These are phyloP conservation scores for Pseudocercospora fuligena DNA, from an alignment of 2,329 filamentous ascomycete genomes.

Conservation along the genomic window DNA sequence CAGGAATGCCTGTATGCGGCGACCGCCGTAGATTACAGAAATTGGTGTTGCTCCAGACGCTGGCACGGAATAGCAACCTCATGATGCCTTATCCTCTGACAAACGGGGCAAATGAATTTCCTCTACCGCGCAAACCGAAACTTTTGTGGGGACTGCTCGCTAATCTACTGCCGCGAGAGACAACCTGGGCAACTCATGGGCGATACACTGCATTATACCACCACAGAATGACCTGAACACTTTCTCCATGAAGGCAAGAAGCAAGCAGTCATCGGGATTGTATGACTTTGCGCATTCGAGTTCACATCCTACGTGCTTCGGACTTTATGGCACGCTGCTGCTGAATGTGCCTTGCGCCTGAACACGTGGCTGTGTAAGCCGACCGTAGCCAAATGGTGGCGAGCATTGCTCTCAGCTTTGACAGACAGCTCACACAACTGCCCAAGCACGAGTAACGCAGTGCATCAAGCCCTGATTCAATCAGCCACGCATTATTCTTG, in stretches of 20 bases:
- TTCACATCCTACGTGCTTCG: neutral
- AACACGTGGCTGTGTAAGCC: constrained; percentile 27
- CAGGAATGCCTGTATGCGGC: neutral
- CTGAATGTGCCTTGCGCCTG: constrained; percentile 5
- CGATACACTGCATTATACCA: neutral
- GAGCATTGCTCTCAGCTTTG: constrained; percentile 18
- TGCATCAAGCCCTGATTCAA: neutral
- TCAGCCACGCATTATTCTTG: constrained; percentile 14
- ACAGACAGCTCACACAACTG: constrained; percentile 30
- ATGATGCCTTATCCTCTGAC: neutral
- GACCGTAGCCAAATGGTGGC: constrained; percentile 14
- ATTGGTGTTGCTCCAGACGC: constrained; percentile 1
- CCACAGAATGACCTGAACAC: neutral
- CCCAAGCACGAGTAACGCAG: constrained; percentile 22
- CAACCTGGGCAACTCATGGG: neutral
- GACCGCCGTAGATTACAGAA: constrained; percentile 9
- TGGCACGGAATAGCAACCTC: neutral
- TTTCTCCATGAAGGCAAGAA: neutral
- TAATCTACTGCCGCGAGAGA: neutral
- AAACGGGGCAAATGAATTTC: constrained; percentile 1
- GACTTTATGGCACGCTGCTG: neutral
- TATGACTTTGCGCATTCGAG: neutral
- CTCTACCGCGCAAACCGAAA: constrained; percentile 3
- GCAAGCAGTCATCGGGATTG: neutral
- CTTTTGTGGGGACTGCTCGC: neutral